phyloP scores from a whole-genome alignment of 2,329 filamentous ascomycete genomes.

The Lachnellula subtilissima region DNA sequence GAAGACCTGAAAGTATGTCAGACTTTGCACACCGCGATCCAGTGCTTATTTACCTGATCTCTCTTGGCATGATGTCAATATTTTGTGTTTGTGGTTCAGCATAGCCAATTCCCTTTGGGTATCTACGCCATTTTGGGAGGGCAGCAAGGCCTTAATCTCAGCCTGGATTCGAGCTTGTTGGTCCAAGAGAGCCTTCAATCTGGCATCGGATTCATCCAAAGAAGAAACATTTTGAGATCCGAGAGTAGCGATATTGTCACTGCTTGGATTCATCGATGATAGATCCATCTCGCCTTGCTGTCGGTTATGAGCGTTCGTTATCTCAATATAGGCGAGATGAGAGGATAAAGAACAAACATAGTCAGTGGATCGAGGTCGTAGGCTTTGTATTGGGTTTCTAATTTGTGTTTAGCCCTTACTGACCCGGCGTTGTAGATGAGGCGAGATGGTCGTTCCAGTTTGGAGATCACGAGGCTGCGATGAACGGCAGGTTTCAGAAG shows the following conservation, averaged over 20 bases:
- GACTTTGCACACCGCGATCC: neutral
- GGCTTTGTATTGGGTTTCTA: neutral
- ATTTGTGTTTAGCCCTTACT: neutral
- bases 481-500: neutral
- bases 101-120: neutral
- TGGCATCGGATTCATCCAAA: neutral
- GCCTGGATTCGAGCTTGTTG: neutral
- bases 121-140: neutral
- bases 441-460: neutral
- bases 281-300: neutral
- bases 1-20: neutral
- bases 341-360: neutral
- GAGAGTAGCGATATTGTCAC: neutral
- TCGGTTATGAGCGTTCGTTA: neutral
- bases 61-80: neutral
- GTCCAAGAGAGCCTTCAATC: neutral
- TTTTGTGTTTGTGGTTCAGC: slow-evolving; percentile 1
- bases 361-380: neutral
- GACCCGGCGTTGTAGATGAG: neutral
- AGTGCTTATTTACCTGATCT: neutral
- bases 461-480: neutral
- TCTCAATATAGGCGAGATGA: neutral
- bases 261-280: neutral
- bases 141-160: neutral
- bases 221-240: neutral